Evolutionary conservation across 2,329 filamentous ascomycete species (phyloP).

Genomic region (Penicillium sp.): DNA sequence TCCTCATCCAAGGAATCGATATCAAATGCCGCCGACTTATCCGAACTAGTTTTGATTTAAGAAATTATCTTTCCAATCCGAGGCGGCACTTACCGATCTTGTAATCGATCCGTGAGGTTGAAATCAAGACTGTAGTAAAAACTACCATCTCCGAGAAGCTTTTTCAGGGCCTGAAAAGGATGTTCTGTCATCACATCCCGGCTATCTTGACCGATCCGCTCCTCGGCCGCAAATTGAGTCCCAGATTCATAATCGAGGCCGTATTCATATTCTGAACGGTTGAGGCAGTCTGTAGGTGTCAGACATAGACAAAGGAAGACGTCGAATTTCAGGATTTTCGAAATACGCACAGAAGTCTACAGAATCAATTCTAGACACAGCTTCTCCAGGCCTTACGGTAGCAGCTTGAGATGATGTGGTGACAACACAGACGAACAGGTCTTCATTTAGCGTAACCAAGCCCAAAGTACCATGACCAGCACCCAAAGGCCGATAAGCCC

Average conservation of each 20-base stretch:
- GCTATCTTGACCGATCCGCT: conserved; percentile 55
- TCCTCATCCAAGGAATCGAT: conserved; percentile 90
- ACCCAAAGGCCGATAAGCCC: conserved; percentile 75
- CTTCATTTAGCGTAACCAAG: conserved; percentile 76
- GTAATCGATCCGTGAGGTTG: conserved; percentile 87
- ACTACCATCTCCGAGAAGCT: conserved; percentile 85
- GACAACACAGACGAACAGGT: conserved; percentile 90
- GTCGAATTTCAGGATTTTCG: background rate
- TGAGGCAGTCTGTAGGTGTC: conserved; percentile 70
- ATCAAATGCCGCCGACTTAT: conserved; percentile 76
- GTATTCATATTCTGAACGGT: conserved; percentile 81
- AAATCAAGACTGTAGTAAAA: conserved; percentile 99
- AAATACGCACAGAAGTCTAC: conserved; percentile 71
- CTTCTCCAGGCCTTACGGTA: conserved; percentile 81
- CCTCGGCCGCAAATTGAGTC: conserved; percentile 55
- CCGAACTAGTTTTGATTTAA: conserved; percentile 54
- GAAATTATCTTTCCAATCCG: conserved; percentile 5
- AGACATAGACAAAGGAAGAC: background rate
- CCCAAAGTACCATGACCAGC: conserved; percentile 84
- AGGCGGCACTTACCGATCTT: conserved; percentile 66
- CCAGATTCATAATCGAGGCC: conserved; percentile 59
- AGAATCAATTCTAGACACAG: conserved; percentile 78
- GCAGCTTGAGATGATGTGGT: conserved; percentile 77
- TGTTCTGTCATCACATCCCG: conserved; percentile 75
- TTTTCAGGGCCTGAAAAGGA: conserved; percentile 86